Conservation (phyloP, 2,329 filamentous ascomycete species). For the Paecilomyces fulvus region DNA sequence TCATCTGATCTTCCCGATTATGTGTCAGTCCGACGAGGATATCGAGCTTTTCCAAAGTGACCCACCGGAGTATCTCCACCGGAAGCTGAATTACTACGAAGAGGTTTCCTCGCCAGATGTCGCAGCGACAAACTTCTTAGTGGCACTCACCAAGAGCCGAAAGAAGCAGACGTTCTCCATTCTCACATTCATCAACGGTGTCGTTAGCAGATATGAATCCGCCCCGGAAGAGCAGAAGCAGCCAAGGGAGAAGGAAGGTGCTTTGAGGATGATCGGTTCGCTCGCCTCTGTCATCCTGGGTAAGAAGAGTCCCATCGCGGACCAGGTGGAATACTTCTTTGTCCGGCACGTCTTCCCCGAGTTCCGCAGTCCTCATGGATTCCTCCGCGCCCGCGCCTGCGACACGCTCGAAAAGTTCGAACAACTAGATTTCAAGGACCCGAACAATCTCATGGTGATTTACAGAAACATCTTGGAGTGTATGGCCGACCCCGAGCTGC, state of each 20-base stretch:
- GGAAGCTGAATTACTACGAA: conserved; percentile 96
- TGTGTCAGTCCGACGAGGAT: conserved; percentile 88
- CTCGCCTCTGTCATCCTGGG: conserved; percentile 87
- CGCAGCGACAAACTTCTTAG: conserved; percentile 90
- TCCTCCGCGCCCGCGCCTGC: conserved; percentile 86
- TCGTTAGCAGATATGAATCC: conserved; percentile 86
- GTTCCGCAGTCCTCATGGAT: conserved; percentile 86
- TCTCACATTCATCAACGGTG: conserved; percentile 85
- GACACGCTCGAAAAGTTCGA: conserved; percentile 98
- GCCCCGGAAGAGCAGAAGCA: conserved; percentile 84
- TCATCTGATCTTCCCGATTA: conserved; percentile 89
- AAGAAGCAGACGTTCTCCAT: conserved; percentile 95
- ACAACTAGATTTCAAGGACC: conserved; percentile 91
- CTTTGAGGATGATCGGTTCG: conserved; percentile 92
- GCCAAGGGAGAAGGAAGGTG: conserved; percentile 91
- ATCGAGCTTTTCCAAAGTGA: conserved; percentile 90
- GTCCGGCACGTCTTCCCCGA: conserved; percentile 98
- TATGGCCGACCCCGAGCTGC: conserved; percentile 89
- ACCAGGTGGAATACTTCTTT: conserved; percentile 97
- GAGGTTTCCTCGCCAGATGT: conserved; percentile 93
- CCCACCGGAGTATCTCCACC: conserved; percentile 91
- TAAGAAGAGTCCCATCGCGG: conserved; percentile 96
- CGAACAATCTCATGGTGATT: conserved; percentile 89
- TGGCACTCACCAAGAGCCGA: conserved; percentile 86
- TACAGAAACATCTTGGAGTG: conserved; percentile 95